phyloP scores from a whole-genome alignment of 169 alveolate genomes.

The Plasmodium vivax region DNA sequence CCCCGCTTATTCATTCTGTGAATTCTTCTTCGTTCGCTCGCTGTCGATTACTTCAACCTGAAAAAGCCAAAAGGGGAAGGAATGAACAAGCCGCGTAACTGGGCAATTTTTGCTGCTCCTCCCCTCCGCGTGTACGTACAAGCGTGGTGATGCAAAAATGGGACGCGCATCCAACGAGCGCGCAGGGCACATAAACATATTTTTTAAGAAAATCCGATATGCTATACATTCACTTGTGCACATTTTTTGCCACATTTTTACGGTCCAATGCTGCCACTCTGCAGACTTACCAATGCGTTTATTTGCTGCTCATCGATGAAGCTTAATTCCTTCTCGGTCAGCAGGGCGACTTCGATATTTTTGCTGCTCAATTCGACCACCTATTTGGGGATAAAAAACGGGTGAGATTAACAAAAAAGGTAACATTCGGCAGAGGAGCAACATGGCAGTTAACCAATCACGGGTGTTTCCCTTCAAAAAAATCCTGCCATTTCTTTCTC shows the following conservation, averaged over 20 bases:
- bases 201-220: neutral
- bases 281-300: constrained; percentile 68
- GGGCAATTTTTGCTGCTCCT: neutral
- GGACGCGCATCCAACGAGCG: neutral
- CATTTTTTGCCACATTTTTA: neutral
- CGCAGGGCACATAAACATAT: neutral
- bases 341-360: constrained; percentile 90
- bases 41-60: constrained; percentile 71
- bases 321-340: constrained; percentile 81
- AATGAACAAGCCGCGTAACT: neutral
- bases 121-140: neutral
- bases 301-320: constrained; percentile 79
- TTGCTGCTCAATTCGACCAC: constrained; percentile 89
- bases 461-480: neutral
- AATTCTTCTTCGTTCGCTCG: constrained; percentile 53
- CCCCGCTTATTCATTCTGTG: constrained; percentile 31
- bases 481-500: neutral
- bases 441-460: neutral
- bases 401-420: neutral
- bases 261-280: neutral
- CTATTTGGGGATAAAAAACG: constrained; percentile 11
- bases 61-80: neutral
- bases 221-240: neutral
- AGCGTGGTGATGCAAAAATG: neutral
- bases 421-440: too few relatives aligned